These are phyloP conservation scores for Polygonum aviculare DNA, from an alignment of 148 eudicot species.

Conservation along the genomic window DNA sequence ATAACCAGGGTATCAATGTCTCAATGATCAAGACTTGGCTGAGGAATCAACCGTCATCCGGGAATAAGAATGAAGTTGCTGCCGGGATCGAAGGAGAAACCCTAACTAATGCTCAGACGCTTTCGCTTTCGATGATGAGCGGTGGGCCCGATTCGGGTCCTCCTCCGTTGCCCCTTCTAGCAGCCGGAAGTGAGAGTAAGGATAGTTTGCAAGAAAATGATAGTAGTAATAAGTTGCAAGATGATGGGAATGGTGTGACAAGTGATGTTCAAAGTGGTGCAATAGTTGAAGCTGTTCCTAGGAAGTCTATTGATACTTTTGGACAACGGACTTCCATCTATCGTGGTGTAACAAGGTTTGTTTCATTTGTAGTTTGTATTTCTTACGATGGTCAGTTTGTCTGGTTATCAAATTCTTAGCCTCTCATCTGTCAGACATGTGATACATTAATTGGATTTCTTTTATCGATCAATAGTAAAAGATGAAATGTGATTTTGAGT, in stretches of 20 bases:
- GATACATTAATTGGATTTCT: too few relatives aligned
- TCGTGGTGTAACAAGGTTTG: slow-evolving; percentile 67
- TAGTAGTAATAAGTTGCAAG: not conserved
- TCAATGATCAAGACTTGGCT: slow-evolving; percentile 72
- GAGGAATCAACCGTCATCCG: slow-evolving; percentile 30
- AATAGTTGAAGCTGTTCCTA: slow-evolving; percentile 34
- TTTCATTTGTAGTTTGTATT: not conserved
- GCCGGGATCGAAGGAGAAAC: slow-evolving; percentile 17
- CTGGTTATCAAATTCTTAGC: too few relatives aligned
- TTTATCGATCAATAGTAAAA: not conserved
- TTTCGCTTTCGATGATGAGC: slow-evolving; percentile 15
- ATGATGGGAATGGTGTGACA: not conserved
- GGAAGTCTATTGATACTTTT: slow-evolving; percentile 55
- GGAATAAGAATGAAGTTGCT: not conserved
- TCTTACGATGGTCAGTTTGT: too few relatives aligned
- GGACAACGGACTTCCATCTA: slow-evolving; percentile 73
- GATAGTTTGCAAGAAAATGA: not conserved
- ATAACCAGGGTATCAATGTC: slow-evolving; percentile 21
- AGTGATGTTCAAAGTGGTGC: slow-evolving; percentile 24
- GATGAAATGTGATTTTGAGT: not conserved
- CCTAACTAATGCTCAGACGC: not conserved
- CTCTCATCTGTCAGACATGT: too few relatives aligned
- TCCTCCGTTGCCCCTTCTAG: not conserved
- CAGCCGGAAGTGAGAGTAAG: not conserved
- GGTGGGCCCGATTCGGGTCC: not conserved